These are phyloP conservation scores for Wallacemonas sp. DNA, from an alignment of 208 protist species.

Conservation along the genomic window DNA sequence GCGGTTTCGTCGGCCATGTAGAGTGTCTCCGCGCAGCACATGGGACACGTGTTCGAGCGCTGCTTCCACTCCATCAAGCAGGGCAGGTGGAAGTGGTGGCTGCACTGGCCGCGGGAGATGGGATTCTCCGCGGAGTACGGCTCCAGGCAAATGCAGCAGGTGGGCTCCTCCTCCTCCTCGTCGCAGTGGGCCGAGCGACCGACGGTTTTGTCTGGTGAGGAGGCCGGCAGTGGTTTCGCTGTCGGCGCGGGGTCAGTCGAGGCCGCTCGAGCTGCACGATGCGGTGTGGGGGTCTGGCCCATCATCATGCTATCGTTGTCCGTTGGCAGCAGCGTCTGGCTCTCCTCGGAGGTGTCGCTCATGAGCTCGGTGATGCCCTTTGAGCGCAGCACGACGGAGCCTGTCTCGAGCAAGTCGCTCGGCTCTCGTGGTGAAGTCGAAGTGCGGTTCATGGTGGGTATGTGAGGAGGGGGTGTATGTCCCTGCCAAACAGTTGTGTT, in stretches of 20 bases:
- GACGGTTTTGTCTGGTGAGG: conserved; percentile 1
- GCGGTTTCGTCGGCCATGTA: conserved; percentile 35
- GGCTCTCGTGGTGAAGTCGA: background rate
- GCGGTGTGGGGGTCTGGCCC: background rate
- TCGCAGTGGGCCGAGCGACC: background rate
- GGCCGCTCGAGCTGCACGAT: background rate
- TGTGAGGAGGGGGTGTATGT: too few species aligned
- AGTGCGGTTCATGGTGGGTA: background rate
- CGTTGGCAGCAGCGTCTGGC: background rate
- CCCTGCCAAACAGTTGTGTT: too few species aligned
- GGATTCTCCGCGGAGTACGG: conserved; percentile 67
- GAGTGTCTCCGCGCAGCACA: conserved; percentile 67
- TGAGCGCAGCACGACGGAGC: background rate
- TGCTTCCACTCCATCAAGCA: conserved; percentile 82
- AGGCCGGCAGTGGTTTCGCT: too few species aligned
- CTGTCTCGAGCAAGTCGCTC: background rate
- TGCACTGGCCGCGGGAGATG: conserved; percentile 50
- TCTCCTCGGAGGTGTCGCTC: conserved; percentile 4
- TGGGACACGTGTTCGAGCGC: conserved; percentile 73
- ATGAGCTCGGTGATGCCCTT: background rate
- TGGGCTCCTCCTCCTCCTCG: conserved; percentile 37
- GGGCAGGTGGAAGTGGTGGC: conserved; percentile 72
- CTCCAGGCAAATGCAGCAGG: conserved; percentile 81
- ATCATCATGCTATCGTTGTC: conserved; percentile 7
- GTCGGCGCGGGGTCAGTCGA: background rate